Base-by-base conservation (phyloP, 768 basidiomycete species). In the Leucocoprinus birnbaumii region DNA sequence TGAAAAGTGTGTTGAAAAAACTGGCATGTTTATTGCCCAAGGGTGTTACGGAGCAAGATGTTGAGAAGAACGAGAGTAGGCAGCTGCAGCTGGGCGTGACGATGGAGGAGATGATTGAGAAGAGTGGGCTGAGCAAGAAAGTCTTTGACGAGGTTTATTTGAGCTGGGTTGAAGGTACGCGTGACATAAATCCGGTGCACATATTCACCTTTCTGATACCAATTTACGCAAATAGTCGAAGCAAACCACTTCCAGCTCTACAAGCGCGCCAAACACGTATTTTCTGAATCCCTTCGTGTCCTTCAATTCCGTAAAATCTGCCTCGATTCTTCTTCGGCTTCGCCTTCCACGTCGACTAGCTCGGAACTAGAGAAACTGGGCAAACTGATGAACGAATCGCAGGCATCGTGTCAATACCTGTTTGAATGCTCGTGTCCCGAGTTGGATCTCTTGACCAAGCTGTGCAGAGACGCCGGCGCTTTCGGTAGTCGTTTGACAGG, bases 401-500 rank as follows among this genome's bases (percentile, higher is more conserved):
- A 93, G 65, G 70, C 70, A 43, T 86, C 84, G 63, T 94, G 92
- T 67, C 62, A 80, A 31, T 66, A 76, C 41, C 66, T 87, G 8
- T 95, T 79, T 63, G 85, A 94, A 58, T 93, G 89, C 70, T 89
- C 89, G 7, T 89, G 88, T 64, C 78, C 82, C 1, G 90, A 95
- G 70, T 71, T 94, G 16, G 82, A 96, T 64, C 71, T 82, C 62
- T 77, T 95, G 8, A 82, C 83, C 2, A 65, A 61, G 38, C 68
- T 95, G 19, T 87, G 89, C 8, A 72, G 78, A n/a, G 72, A 80
- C 16, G 82, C 86, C 1, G 93, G 93, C 14, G 90, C 91, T 3
- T 80, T 84, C 59, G 94, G 93, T 5, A 86, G 85, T 60, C 80
- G 93, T 22, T 73, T 94, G n/a, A 95, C 94, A 18, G 91, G 91